A percentile compares a stretch with the other conserved stretches of the same genome.
Conservation (phyloP, 2,329 filamentous ascomycete genomes). For the Aspergillus pseudoglaucus region DNA sequence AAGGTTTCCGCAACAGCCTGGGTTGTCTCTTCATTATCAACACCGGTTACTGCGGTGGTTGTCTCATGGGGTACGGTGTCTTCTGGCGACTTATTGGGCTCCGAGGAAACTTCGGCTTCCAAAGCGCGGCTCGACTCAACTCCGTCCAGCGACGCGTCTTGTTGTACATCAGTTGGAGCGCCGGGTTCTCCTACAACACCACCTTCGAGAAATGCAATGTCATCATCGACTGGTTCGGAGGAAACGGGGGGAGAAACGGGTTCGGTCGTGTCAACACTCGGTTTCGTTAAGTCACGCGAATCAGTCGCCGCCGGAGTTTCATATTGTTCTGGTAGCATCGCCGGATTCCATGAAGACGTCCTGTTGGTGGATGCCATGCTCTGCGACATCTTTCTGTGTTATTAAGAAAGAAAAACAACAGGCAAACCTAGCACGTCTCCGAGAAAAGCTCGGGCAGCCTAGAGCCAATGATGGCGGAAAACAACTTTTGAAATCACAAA, state of each 20-base stretch:
- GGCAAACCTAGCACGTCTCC: conserved; percentile 24
- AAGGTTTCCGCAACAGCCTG: neutral
- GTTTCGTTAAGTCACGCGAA: conserved; percentile 8
- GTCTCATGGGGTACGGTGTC: neutral
- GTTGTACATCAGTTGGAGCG: neutral
- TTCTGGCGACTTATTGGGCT: neutral
- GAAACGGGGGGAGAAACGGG: neutral
- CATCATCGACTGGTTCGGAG: neutral
- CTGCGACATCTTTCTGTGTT: conserved; percentile 17
- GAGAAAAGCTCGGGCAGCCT: conserved; percentile 12
- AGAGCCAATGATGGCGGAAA: conserved; percentile 17
- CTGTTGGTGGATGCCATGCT: conserved; percentile 9
- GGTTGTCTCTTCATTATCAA: neutral
- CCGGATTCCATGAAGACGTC: conserved; percentile 47
- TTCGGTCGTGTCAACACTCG: neutral
- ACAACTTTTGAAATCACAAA: conserved; percentile 1
- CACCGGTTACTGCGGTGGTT: neutral
- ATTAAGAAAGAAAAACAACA: conserved; percentile 2
- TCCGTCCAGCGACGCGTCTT: neutral
- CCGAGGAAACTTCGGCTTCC: neutral
- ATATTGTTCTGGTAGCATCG: conserved; percentile 41
- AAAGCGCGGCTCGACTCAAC: neutral
- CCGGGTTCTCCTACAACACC: neutral
- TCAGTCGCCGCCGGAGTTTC: conserved; percentile 9
- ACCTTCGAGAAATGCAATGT: neutral